These are phyloP conservation scores for Wickerhamiella australiensis DNA, from an alignment of 805 yeast species.

Conservation along the genomic window DNA sequence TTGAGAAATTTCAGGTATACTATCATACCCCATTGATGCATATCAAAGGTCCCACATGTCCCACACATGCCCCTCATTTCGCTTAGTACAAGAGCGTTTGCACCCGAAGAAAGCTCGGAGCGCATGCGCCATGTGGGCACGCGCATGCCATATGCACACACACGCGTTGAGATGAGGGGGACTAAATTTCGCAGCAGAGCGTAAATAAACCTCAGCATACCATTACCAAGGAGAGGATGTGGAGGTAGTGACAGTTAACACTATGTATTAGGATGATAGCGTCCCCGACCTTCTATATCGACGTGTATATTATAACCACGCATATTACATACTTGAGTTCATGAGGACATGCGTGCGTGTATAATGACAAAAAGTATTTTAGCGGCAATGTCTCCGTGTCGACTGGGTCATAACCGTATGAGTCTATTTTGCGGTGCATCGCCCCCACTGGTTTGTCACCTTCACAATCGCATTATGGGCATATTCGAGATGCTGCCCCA, in stretches of 20 bases:
- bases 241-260: no score
- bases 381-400: background rate
- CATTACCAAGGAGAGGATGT: no score
- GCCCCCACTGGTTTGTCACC: slow-evolving; percentile 3
- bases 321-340: background rate
- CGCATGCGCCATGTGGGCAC: background rate
- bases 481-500: slow-evolving; percentile 8
- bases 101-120: background rate
- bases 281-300: background rate
- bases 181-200: background rate
- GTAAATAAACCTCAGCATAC: no score
- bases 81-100: background rate
- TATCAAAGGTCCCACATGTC: no score
- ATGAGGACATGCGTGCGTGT: background rate
- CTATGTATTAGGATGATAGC: no score
- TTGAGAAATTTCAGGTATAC: no score
- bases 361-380: background rate
- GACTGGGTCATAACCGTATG: background rate
- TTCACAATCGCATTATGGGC: slow-evolving; percentile 5
- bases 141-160: background rate
- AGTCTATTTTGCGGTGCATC: background rate
- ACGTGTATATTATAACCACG: background rate
- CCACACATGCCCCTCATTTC: no score
- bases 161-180: background rate
- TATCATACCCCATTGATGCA: no score